Evolutionary conservation across 345 rosid species (phyloP), one percentile per base, ranked within the genome.

Genomic region (Cardiospermum halicacabum): DNA sequence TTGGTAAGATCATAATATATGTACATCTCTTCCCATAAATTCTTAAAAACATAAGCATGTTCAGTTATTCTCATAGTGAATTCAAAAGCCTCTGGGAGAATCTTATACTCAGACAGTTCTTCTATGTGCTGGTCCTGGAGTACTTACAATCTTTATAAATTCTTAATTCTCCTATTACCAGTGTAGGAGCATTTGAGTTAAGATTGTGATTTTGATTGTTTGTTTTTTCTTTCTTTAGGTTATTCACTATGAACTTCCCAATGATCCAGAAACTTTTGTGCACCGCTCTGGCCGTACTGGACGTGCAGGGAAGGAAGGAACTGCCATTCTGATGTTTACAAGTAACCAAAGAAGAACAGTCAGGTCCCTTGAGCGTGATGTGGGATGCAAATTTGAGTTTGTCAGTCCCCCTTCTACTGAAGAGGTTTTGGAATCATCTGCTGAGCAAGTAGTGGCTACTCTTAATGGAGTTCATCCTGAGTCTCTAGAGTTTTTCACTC

Each of bases 211-310:
- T 51, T 45, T 18, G 61, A 42, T 22, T 67, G 30, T 50, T 34
- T 30, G 39, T 66, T 36, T 43, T 72, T 51, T 48, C 24, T 45
- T 54, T 53, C 53, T 65, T 32, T 87, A 94, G 99, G 30, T 94
- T 59, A 90, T 94, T 79, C 97, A 94, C 75, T 94, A 87, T 69
- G 97, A 94, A 72, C 92, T 94, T 77, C 99, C 99, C 26, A 94
- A 94, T 79, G 99, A 88, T 68, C 78, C 97, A 16, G 99, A 94
- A 77, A 87, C 97, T 34, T 94, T 94, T 85, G 99, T 93, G 74
- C 98, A 90, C 70, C 96, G 98, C 60, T 94, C 99, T 69, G 99
- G 97, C 28, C 97, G 97, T 74, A 94, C 99, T 56, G 99, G 99
- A 50, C 97, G 96, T 40, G 99, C 97, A 11, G 99, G 99, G 67